A percentile compares a stretch with the other conserved stretches of the same genome.
Evolutionary conservation across 2,329 filamentous ascomycete species (phyloP).

Genomic region (Diplodia corticola): DNA sequence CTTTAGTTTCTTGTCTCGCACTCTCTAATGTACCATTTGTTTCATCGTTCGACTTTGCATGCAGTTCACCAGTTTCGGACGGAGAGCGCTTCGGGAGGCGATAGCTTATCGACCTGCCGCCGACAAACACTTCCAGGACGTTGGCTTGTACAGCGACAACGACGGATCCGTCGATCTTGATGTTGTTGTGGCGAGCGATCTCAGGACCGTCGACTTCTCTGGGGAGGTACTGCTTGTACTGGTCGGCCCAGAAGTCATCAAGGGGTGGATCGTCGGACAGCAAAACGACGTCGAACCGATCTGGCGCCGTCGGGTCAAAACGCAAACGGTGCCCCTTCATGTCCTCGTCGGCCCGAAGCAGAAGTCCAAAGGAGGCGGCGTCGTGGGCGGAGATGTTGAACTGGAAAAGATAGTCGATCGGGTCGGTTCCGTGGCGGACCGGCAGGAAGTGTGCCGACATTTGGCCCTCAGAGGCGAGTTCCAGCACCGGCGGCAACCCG

Average conservation of each 20-base stretch:
- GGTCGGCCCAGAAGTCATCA: conserved; percentile 45
- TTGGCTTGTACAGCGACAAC: conserved; percentile 5
- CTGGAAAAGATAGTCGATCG: conserved; percentile 9
- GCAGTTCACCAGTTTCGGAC: background rate
- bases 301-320: conserved; percentile 12
- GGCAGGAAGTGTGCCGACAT: background rate
- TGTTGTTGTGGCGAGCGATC: conserved; percentile 35
- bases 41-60: background rate
- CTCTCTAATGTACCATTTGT: background rate
- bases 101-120: conserved; percentile 26
- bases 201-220: conserved; percentile 40
- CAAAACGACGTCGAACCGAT: conserved; percentile 28
- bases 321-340: conserved; percentile 24
- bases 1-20: conserved; percentile 6
- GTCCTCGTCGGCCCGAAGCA: conserved; percentile 21
- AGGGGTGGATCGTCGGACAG: conserved; percentile 37
- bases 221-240: conserved; percentile 37
- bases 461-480: background rate
- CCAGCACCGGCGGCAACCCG: background rate
- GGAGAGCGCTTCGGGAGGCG: conserved; percentile 8
- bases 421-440: background rate
- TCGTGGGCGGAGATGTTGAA: conserved; percentile 5
- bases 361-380: conserved; percentile 22
- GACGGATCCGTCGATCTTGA: background rate
- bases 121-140: conserved; percentile 24